Conservation (phyloP, 352 stramenopile species). For the Phytophthora idaei region DNA sequence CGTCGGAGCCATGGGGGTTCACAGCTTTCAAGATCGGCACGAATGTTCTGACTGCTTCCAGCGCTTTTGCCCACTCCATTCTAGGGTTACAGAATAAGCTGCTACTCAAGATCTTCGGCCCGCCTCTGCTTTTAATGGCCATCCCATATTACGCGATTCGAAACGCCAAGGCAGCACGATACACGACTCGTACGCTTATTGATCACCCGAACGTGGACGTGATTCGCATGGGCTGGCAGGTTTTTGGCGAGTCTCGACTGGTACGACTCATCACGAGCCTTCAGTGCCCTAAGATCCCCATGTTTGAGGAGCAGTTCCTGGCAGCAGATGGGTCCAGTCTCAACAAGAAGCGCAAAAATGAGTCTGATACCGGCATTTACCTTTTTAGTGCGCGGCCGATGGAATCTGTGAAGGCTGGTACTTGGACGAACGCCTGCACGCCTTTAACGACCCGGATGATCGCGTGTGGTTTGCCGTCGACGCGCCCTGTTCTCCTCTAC, state of each 20-base stretch:
- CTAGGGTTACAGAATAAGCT: conserved; percentile 67
- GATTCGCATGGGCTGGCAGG: conserved; percentile 82
- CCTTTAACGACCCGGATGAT: conserved; percentile 71
- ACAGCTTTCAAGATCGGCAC: conserved; percentile 86
- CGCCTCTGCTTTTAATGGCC: conserved; percentile 61
- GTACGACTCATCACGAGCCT: conserved; percentile 69
- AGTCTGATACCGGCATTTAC: conserved; percentile 71
- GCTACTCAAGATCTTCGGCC: conserved; percentile 64
- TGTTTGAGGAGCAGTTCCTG: conserved; percentile 73
- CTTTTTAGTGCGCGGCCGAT: conserved; percentile 75
- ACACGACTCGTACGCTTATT: conserved; percentile 81
- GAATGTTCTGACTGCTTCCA: conserved; percentile 78
- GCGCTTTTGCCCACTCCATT: conserved; percentile 78
- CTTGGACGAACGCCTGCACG: conserved; percentile 65
- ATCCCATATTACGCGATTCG: conserved; percentile 88
- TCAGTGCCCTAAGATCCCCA: conserved; percentile 66
- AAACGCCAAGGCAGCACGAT: conserved; percentile 68
- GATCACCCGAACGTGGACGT: conserved; percentile 84
- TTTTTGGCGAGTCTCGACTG: conserved; percentile 85
- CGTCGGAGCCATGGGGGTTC: conserved; percentile 78
- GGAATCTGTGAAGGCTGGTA: conserved; percentile 62
- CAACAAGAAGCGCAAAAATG: conserved; percentile 39
- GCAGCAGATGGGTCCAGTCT: conserved; percentile 45
- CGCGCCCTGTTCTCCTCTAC: conserved; percentile 81
- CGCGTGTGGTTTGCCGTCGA: conserved; percentile 65